These are phyloP conservation scores for Diplocarpon mali DNA, from an alignment of 2,329 filamentous ascomycete genomes.

Conservation along the genomic window DNA sequence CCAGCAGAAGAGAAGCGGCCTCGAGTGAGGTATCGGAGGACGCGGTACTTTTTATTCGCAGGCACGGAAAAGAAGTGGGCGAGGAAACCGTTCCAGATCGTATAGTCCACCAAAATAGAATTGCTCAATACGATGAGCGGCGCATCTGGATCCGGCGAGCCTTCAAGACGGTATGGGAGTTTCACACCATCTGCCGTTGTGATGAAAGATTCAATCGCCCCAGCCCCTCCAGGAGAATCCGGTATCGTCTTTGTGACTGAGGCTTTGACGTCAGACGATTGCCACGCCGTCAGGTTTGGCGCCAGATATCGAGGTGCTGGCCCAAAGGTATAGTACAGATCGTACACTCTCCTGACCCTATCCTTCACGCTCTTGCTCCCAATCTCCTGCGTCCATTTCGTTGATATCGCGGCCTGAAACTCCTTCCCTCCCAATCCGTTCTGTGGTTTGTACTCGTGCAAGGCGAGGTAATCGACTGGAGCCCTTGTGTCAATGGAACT, in stretches of 20 bases:
- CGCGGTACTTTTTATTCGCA: constrained; percentile 41
- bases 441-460: constrained; percentile 60
- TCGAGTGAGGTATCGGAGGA: constrained; percentile 68
- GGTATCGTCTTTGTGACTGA: constrained; percentile 23
- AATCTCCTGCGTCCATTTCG: constrained; percentile 49
- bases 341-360: constrained; percentile 50
- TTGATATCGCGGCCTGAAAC: constrained; percentile 50
- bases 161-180: constrained; percentile 67
- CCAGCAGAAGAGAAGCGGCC: constrained; percentile 33
- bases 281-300: constrained; percentile 25
- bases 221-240: constrained; percentile 32
- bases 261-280: constrained; percentile 36
- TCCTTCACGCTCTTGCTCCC: constrained; percentile 45
- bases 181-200: constrained; percentile 56
- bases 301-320: constrained; percentile 58
- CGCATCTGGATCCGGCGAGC: constrained; percentile 52
- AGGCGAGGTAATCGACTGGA: constrained; percentile 46
- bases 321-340: constrained; percentile 72
- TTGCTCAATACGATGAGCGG: constrained; percentile 69
- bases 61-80: constrained; percentile 19
- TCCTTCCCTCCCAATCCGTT: constrained; percentile 58
- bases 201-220: constrained; percentile 55
- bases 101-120: constrained; percentile 65
- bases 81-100: constrained; percentile 74
- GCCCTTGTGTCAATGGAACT: constrained; percentile 49